Conservation (phyloP, 306 rosid species). For the Betula pendula region DNA sequence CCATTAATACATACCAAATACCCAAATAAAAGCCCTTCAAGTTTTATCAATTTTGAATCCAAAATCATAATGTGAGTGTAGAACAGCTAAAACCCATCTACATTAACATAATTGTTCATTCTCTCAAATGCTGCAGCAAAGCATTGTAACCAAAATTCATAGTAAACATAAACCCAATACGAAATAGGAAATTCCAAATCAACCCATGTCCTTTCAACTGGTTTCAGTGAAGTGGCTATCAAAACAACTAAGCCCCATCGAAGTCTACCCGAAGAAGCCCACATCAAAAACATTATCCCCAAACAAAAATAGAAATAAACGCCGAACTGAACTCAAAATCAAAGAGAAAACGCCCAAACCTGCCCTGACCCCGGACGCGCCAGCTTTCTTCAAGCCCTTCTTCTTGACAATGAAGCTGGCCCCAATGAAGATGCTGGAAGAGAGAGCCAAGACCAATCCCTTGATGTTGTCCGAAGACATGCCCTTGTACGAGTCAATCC, state of each 20-base stretch:
- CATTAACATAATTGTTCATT: not conserved
- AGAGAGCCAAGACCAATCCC: constrained; percentile 72
- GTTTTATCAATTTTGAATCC: not conserved
- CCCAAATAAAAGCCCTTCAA: not conserved
- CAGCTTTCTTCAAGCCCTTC: constrained; percentile 87
- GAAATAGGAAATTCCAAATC: not conserved
- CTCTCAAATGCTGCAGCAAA: not conserved
- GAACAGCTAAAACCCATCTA: not conserved
- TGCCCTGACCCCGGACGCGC: constrained; percentile 79
- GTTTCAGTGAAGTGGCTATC: not conserved
- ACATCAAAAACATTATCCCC: not conserved
- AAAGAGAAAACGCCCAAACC: constrained; percentile 33
- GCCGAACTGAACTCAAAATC: not conserved
- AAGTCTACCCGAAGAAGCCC: too few species aligned
- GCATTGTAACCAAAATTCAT: not conserved
- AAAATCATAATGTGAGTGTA: too few species aligned
- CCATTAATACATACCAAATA: not conserved
- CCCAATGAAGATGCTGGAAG: constrained; percentile 84
- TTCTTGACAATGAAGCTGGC: constrained; percentile 87
- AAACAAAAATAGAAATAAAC: not conserved
- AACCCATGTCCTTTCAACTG: not conserved
- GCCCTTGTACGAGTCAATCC: constrained; percentile 63
- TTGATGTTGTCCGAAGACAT: constrained; percentile 87
- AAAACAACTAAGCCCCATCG: not conserved
- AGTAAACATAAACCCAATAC: not conserved